A percentile compares a stretch with the other conserved stretches of the same genome.
phyloP scores from a whole-genome alignment of 1,139 yeast species.

The Kurtzmaniella quercitrusa region DNA sequence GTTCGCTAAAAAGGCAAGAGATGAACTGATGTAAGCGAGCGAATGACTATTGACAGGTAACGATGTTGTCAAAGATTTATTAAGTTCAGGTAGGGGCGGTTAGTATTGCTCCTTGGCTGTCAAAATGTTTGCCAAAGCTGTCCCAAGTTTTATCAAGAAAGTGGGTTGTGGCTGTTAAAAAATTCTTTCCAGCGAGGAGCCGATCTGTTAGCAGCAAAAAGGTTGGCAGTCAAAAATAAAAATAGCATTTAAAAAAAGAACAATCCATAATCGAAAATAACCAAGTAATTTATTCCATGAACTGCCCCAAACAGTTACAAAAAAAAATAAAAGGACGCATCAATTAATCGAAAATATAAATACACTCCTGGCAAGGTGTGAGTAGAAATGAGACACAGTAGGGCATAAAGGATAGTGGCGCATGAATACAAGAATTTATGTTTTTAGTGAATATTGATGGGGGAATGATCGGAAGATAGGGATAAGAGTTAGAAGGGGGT shows the following conservation, averaged over 20 bases:
- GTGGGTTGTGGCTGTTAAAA: slow-evolving; percentile 1
- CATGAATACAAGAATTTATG: background rate
- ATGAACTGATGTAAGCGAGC: too few relatives aligned
- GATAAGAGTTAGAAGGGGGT: background rate
- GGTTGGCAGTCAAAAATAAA: background rate
- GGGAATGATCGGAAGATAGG: background rate
- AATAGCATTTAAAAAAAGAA: background rate
- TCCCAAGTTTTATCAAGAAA: background rate
- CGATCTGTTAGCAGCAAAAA: background rate
- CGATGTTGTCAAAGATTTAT: background rate
- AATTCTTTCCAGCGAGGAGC: background rate
- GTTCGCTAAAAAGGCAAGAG: too few relatives aligned
- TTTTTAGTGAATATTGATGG: background rate
- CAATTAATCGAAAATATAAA: background rate
- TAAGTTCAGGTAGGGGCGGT: too few relatives aligned
- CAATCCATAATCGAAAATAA: background rate
- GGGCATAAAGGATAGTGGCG: background rate
- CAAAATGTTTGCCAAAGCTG: background rate
- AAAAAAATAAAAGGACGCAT: background rate
- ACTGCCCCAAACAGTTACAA: background rate
- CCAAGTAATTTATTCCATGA: background rate
- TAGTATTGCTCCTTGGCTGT: background rate
- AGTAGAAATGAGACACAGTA: background rate
- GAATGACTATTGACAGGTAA: background rate
- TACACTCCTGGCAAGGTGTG: background rate